Percentiles rank a stretch among this genome's conserved stretches.
These are phyloP conservation scores for Fusarium zealandicum DNA, from an alignment of 2,329 filamentous ascomycete species.

Conservation along the genomic window DNA sequence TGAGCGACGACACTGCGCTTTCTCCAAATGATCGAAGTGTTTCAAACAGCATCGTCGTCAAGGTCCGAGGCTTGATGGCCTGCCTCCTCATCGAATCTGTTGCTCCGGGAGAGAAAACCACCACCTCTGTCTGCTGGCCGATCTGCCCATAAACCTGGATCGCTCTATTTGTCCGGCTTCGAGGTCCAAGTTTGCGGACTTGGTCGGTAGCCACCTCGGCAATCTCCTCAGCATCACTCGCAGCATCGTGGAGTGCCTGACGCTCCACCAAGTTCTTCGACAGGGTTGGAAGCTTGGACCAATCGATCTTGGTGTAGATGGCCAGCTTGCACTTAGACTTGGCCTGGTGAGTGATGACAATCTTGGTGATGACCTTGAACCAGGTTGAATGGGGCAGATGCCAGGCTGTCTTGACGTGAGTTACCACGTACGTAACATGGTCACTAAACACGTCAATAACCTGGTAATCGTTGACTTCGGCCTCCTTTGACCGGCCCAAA, in stretches of 20 bases:
- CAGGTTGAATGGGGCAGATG: slow-evolving; percentile 82
- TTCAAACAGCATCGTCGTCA: slow-evolving; percentile 76
- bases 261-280: slow-evolving; percentile 69
- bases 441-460: slow-evolving; percentile 84
- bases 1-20: slow-evolving; percentile 75
- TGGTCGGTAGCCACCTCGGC: slow-evolving; percentile 80
- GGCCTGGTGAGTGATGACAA: slow-evolving; percentile 90
- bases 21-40: slow-evolving; percentile 75
- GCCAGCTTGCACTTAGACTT: slow-evolving; percentile 94
- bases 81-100: slow-evolving; percentile 60
- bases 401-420: slow-evolving; percentile 72
- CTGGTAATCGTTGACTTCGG: slow-evolving; percentile 80
- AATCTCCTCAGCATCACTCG: slow-evolving; percentile 75
- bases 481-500: slow-evolving; percentile 66
- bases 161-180: slow-evolving; percentile 77
- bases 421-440: slow-evolving; percentile 72
- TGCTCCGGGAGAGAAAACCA: slow-evolving; percentile 63
- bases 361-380: slow-evolving; percentile 86
- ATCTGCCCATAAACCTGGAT: slow-evolving; percentile 81
- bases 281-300: slow-evolving; percentile 72
- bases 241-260: slow-evolving; percentile 78
- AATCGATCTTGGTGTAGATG: slow-evolving; percentile 87
- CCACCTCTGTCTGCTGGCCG: slow-evolving; percentile 70
- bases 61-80: slow-evolving; percentile 65
- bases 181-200: slow-evolving; percentile 74